Evolutionary conservation across 306 rosid species (phyloP).

Genomic region (Mimosa pudica): DNA sequence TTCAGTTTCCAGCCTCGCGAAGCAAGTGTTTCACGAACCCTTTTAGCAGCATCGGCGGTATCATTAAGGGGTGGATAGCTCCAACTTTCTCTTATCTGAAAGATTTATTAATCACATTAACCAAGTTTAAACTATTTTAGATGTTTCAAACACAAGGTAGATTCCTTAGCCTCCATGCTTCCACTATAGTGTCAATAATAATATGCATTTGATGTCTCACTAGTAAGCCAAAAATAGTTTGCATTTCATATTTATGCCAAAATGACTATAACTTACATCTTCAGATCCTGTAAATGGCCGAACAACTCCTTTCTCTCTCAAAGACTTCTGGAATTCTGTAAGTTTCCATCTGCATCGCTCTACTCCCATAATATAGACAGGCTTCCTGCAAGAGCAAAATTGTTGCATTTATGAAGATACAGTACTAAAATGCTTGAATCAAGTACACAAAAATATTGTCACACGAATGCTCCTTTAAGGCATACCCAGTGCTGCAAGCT

Average conservation of each 20-base stretch:
- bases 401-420: background rate
- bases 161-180: conserved; percentile 23
- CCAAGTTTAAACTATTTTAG: background rate
- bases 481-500: conserved; percentile 98
- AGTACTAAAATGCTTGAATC: background rate
- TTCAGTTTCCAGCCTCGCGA: conserved; percentile 93
- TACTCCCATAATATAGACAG: conserved; percentile 77
- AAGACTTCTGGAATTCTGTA: conserved; percentile 73
- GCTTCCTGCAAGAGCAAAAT: conserved; percentile 63
- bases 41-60: conserved; percentile 80
- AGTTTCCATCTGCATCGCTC: conserved; percentile 92
- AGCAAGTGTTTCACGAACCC: conserved; percentile 72
- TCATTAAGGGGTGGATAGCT: conserved; percentile 94
- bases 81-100: conserved; percentile 94
- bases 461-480: conserved; percentile 26
- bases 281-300: conserved; percentile 92
- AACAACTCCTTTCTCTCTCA: conserved; percentile 73
- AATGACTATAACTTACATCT: conserved; percentile 64
- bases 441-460: conserved; percentile 12
- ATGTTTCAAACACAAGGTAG: background rate
- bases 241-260: conserved; percentile 1
- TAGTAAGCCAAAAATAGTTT: background rate
- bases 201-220: conserved; percentile 8
- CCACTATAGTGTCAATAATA: conserved; percentile 19
- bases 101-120: conserved; percentile 22